Percentiles rank a stretch among this genome's conserved stretches.
Conservation (phyloP, 2,329 filamentous ascomycete genomes). For the Pyrenochaeta sp. region DNA sequence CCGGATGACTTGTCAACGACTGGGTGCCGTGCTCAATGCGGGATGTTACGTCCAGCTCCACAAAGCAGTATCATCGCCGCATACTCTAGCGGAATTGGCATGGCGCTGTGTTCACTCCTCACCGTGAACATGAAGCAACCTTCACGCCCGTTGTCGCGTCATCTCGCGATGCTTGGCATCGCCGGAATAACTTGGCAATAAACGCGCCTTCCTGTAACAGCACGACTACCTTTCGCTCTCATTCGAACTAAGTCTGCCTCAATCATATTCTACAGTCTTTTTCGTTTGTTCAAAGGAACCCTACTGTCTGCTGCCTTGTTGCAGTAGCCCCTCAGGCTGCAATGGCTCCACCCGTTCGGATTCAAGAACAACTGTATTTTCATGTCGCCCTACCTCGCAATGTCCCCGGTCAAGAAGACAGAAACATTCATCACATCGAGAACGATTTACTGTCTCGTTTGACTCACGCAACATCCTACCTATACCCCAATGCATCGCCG, state of each 20-base stretch:
- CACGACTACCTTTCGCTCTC: not conserved
- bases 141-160: not conserved
- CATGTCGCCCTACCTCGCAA: conserved; percentile 52
- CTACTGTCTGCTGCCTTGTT: conserved; percentile 5
- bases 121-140: not conserved
- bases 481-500: conserved; percentile 19
- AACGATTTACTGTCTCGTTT: conserved; percentile 41
- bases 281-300: not conserved
- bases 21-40: too few relatives aligned
- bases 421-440: conserved; percentile 35
- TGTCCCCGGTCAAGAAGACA: conserved; percentile 48
- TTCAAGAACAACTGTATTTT: conserved; percentile 39
- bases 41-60: too few relatives aligned
- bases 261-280: not conserved
- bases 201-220: not conserved
- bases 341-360: conserved; percentile 23
- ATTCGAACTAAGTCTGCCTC: not conserved
- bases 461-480: conserved; percentile 25
- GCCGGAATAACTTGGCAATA: conserved; percentile 2
- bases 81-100: not conserved
- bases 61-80: not conserved
- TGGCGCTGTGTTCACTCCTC: not conserved
- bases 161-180: conserved; percentile 12
- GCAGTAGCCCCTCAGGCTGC: conserved; percentile 6
- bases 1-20: too few relatives aligned